Conservation (phyloP, 2,329 filamentous ascomycete species). For the Lojkania enalia region DNA sequence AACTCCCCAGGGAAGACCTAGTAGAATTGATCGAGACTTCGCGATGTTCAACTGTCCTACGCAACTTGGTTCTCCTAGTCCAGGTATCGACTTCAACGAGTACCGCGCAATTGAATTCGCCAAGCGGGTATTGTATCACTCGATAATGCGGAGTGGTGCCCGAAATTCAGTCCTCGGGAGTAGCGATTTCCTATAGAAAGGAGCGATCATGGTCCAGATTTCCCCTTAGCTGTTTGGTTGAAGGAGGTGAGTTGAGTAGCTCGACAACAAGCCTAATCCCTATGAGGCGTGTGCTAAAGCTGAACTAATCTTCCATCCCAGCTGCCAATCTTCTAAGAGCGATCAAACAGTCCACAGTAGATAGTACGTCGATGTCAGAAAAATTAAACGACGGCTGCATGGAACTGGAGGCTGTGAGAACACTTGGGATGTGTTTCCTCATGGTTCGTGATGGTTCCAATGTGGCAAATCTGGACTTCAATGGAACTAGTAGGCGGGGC, state of each 20-base stretch:
- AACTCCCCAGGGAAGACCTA: background rate
- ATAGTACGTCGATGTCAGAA: background rate
- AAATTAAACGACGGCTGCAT: background rate
- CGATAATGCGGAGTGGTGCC: background rate
- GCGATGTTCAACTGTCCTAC: background rate
- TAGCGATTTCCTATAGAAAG: background rate
- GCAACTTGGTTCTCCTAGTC: background rate
- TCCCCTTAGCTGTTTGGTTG: background rate
- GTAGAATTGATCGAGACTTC: background rate
- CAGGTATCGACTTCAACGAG: constrained; percentile 1
- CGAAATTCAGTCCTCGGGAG: background rate
- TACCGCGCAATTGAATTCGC: background rate
- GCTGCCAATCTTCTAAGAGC: background rate
- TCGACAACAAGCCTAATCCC: background rate
- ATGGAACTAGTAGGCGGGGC: background rate
- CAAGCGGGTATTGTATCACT: background rate
- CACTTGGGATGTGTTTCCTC: background rate
- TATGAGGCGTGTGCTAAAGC: background rate
- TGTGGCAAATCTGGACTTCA: background rate
- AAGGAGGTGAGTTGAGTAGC: background rate
- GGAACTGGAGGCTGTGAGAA: background rate
- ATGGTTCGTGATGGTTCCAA: background rate
- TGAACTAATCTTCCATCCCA: background rate
- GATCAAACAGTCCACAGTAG: too few relatives aligned
- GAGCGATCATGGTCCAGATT: background rate